Base-by-base conservation (phyloP, 1,284 basidiomycete species). In the Coniophora puteana region DNA sequence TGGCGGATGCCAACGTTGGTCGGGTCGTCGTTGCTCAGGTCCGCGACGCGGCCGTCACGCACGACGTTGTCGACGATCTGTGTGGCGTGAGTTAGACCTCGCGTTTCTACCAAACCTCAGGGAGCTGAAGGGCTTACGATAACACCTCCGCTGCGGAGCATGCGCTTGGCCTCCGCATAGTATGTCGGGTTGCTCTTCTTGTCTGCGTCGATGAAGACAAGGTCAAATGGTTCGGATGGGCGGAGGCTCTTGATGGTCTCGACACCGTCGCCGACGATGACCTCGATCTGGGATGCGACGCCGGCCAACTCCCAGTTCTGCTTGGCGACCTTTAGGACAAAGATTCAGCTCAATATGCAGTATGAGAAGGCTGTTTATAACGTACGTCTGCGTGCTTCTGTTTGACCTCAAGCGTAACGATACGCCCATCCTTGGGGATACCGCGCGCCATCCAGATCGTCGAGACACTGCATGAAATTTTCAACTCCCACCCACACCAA, bases 11-110 rank as follows among this genome's bases (percentile, higher is more conserved):
- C 79, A 41, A 72, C 67, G 4, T 67, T 51, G 18, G 53, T 59
- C 4, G 52, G 45, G 34, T 73, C 66, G 7, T 57, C 57, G 36
- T 61, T 56, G 3, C 57, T 51, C 4, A 64, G 66, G 47, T 77
- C 66, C 4, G 72, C 64, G 4, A 79, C 74, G 5, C 51, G 55
- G 4, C 72, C 79, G 25, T 67, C 55, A 12, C 74, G 68, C 11
- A 80, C 76, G 24, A 82, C 76, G 48, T 83, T 83, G 54, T 83
- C 80, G 4, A 82, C 71, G 44, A 79, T 71, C 76, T 77, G 46
- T 7, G 38, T 30, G 11, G 8, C 18, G n/a, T 31, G 13, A 12
- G n/a, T 13, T 21, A n/a, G 22, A 40, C 6, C 34, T n/a, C n/a
- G 43, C 26, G 33, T 31, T 6, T 23, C 5, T 20, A 21, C 5